A percentile compares a stretch with the other conserved stretches of the same genome.
phyloP scores from a whole-genome alignment of 179 eudicot species.

The Silene coronaria region DNA sequence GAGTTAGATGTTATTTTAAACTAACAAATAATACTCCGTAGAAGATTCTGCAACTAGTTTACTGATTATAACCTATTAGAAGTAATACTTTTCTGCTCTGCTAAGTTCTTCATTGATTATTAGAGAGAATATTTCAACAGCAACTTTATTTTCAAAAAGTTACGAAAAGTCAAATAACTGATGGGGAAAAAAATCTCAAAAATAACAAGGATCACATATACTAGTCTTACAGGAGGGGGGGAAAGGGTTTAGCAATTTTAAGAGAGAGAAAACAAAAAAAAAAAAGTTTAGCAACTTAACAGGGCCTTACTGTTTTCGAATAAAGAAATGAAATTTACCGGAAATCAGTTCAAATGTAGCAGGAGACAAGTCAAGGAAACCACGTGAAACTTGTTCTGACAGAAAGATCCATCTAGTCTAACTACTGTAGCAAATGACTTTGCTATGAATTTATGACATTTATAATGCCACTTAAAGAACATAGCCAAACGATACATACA shows the following conservation, averaged over 20 bases:
- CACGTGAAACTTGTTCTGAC: neutral
- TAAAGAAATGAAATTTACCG: neutral
- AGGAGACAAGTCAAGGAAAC: neutral
- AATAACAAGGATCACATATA: neutral
- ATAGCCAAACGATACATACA: neutral
- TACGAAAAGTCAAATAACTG: neutral
- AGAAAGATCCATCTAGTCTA: neutral
- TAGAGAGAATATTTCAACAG: neutral
- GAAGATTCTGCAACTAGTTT: conserved; percentile 4
- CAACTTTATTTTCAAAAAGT: neutral
- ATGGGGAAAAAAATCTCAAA: neutral
- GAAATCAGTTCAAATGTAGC: neutral
- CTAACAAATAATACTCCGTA: neutral
- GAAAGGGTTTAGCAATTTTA: neutral
- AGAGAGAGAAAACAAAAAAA: neutral
- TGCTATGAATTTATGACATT: neutral
- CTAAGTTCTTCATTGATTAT: neutral
- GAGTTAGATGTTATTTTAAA: neutral
- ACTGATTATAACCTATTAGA: neutral
- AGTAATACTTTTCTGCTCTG: neutral
- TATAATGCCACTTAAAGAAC: neutral
- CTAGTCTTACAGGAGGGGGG: neutral
- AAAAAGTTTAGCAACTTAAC: neutral
- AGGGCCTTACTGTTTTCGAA: neutral
- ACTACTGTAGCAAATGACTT: neutral